Base-by-base conservation (phyloP, 257 asterid species). In the Nicotiana tomentosiformis region DNA sequence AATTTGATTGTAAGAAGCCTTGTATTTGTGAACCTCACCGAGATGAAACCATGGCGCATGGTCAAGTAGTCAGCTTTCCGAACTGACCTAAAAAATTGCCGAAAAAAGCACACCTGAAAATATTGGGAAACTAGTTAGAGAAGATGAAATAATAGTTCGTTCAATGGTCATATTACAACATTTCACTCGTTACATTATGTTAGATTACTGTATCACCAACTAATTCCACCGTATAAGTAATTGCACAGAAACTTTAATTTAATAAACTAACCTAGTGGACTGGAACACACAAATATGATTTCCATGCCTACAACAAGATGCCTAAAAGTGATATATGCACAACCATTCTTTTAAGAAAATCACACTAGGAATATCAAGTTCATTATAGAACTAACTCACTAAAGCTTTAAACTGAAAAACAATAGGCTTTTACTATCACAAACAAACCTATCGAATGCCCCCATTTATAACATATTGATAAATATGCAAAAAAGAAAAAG, bases 41-140 rank as follows among this genome's bases (percentile, higher is more conserved):
- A 86, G 87, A 96, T 88, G 84, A 96, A 96, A 72, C 97, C 99
- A 32, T 96, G 94, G 43, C 99, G 93, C 87, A 94, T 91, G 20
- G 98, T 92, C 88, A 90, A 82, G 93, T 96, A 94, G 86, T 96
- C 99, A 18, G 97, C 85, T 84, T 74, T 94, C 82, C 92, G 90
- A 84, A 96, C 99, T 18, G 99, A 92, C 78, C 93, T 88, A 76
- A 91, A 83, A 35, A 96, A 90, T 85, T 96, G 99, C 23, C 98
- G 91, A 53, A 90, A 91, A 84, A 96, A 96, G 85, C 98, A 96
- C 10, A 85, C 93, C 99, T 96, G 86, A 64, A 70, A 81, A 77
- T 51, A 29, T 66, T 69, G 82, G 39, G 78, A 56, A 77, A 46
- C 16, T 49, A 49, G 62, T 74, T 74, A 49, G 62, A 23, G 15